phyloP scores from a whole-genome alignment of 495 filamentous ascomycete species.

The Aspergillus avenaceus region DNA sequence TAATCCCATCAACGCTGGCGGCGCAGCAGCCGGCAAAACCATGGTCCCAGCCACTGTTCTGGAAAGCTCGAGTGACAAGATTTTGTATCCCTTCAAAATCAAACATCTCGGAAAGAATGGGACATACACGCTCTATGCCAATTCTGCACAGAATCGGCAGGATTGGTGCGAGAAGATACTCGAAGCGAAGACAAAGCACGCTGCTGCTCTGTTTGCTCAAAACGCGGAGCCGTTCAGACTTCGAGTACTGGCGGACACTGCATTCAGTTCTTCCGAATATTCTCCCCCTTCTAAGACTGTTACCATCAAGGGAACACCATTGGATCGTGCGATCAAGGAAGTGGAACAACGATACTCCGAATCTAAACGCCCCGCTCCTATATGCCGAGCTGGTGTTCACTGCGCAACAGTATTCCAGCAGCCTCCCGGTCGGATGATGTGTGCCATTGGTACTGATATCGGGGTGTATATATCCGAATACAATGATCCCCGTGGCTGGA shows the following conservation, averaged over 20 bases:
- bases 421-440: slow-evolving; percentile 73
- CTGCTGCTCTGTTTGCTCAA: slow-evolving; percentile 79
- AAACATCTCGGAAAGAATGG: slow-evolving; percentile 90
- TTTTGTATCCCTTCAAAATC: slow-evolving; percentile 90
- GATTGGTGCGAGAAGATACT: slow-evolving; percentile 95
- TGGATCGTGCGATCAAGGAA: slow-evolving; percentile 86
- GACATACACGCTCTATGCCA: slow-evolving; percentile 82
- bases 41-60: slow-evolving; percentile 48
- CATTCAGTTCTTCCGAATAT: slow-evolving; percentile 78
- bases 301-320: slow-evolving; percentile 79
- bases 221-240: slow-evolving; percentile 96
- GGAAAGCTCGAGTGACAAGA: slow-evolving; percentile 64
- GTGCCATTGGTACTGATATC: slow-evolving; percentile 92
- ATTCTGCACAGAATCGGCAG: slow-evolving; percentile 63
- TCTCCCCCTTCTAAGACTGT: slow-evolving; percentile 48
- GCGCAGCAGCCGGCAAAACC: slow-evolving; percentile 33
- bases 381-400: slow-evolving; percentile 82
- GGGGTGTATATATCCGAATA: slow-evolving; percentile 86
- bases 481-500: slow-evolving; percentile 85
- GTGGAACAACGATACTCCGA: slow-evolving; percentile 71
- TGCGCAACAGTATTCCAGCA: slow-evolving; percentile 87
- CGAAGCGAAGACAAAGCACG: slow-evolving; percentile 90
- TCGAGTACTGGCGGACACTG: slow-evolving; percentile 85
- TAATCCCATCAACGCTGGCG: slow-evolving; percentile 35
- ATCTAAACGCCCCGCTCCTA: slow-evolving; percentile 62